A percentile compares a stretch with the other conserved stretches of the same genome.
These are phyloP conservation scores for Candida gorgasii DNA, from an alignment of 805 yeast species.

Conservation along the genomic window DNA sequence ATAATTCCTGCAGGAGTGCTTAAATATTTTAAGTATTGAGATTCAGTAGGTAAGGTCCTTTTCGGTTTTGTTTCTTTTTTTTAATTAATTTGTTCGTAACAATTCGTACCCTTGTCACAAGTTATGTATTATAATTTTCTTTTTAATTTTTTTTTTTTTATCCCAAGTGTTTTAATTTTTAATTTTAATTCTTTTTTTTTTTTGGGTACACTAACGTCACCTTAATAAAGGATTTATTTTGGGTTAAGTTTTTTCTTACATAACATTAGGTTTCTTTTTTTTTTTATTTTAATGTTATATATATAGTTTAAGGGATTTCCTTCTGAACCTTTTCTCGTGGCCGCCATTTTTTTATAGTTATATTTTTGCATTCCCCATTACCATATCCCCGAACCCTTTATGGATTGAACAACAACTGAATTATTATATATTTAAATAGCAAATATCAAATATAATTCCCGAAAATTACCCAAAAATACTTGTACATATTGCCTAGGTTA, in stretches of 20 bases:
- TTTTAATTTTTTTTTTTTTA: conserved; percentile 1
- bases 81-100: not conserved
- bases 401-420: too few species aligned
- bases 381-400: too few species aligned
- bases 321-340: too few species aligned
- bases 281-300: conserved; percentile 5
- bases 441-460: too few species aligned
- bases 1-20: not conserved
- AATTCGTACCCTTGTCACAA: conserved; percentile 1
- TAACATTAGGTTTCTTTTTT: conserved; percentile 7
- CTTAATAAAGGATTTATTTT: conserved; percentile 4
- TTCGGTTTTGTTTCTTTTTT: conserved; percentile 8
- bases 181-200: too few species aligned
- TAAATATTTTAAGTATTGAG: too few species aligned
- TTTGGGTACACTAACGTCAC: not conserved
- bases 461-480: too few species aligned
- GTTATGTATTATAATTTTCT: not conserved
- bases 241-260: not conserved
- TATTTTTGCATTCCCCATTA: too few species aligned
- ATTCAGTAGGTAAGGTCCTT: conserved; percentile 5
- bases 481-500: too few species aligned
- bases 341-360: too few species aligned
- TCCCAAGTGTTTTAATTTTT: conserved; percentile 2
- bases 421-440: too few species aligned
- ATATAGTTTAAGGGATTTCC: not conserved